These are phyloP conservation scores for Yamadazyma spencermartinsiae DNA, from an alignment of 1,139 yeast species.

Conservation along the genomic window DNA sequence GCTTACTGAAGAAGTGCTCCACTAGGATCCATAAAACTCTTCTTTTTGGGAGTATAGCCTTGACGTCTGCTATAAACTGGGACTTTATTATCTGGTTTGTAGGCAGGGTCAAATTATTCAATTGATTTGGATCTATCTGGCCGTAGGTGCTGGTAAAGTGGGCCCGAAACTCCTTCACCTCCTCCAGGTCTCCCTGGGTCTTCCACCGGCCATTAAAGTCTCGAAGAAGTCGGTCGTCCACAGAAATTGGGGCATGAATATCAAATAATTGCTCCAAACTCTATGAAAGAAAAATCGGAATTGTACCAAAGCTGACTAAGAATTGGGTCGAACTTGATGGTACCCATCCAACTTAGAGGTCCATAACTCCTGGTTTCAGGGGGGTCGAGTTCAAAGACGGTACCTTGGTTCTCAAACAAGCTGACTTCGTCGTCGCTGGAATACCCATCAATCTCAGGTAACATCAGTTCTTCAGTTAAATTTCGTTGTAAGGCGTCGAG, in stretches of 20 bases:
- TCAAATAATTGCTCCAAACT: background rate
- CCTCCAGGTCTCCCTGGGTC: background rate
- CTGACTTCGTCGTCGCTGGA: slow-evolving; percentile 12
- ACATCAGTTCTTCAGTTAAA: slow-evolving; percentile 3
- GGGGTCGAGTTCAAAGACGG: background rate
- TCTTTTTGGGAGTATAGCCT: slow-evolving; percentile 27
- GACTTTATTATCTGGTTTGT: background rate
- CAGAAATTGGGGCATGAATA: background rate
- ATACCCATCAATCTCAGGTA: background rate
- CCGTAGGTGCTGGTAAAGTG: background rate
- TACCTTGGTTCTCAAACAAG: slow-evolving; percentile 1
- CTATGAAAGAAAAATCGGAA: background rate
- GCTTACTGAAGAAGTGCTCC: slow-evolving; percentile 24
- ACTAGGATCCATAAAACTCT: slow-evolving; percentile 30
- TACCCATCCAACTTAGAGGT: slow-evolving; percentile 35
- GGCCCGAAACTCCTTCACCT: background rate
- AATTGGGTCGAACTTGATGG: slow-evolving; percentile 29
- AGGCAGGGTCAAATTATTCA: background rate
- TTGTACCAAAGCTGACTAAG: slow-evolving; percentile 16
- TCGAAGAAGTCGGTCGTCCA: background rate
- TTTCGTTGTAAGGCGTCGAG: slow-evolving; percentile 7
- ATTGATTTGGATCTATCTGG: background rate
- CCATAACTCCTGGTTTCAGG: slow-evolving; percentile 23
- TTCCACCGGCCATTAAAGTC: background rate
- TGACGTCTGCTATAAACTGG: slow-evolving; percentile 24